Percentiles rank a stretch among this genome's conserved stretches.
These are phyloP conservation scores for Debaryomyces singareniensis DNA, from an alignment of 1,139 yeast species.

Conservation along the genomic window DNA sequence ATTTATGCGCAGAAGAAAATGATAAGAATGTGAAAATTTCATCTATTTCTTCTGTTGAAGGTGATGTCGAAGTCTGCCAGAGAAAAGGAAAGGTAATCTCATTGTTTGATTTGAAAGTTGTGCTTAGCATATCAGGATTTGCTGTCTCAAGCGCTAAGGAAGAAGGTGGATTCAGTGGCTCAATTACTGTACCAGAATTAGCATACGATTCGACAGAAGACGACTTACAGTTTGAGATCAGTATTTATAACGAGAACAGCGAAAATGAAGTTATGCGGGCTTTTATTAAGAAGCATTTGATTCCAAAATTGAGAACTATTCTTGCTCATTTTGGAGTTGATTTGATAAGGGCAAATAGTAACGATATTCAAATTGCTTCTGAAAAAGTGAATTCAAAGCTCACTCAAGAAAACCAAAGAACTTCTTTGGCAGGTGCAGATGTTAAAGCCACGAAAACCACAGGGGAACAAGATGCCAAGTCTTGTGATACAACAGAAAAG, in stretches of 20 bases:
- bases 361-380: constrained; percentile 72
- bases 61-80: constrained; percentile 95
- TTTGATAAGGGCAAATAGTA: constrained; percentile 68
- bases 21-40: constrained; percentile 38
- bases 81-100: constrained; percentile 96
- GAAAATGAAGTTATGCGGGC: constrained; percentile 45
- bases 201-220: constrained; percentile 88
- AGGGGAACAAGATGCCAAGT: constrained; percentile 2
- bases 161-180: constrained; percentile 48
- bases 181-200: constrained; percentile 80
- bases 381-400: constrained; percentile 61
- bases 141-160: constrained; percentile 15
- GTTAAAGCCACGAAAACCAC: constrained; percentile 2
- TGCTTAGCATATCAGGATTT: constrained; percentile 51
- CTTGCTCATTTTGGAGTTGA: constrained; percentile 70
- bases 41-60: constrained; percentile 67
- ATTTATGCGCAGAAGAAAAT: constrained; percentile 34
- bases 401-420: constrained; percentile 59
- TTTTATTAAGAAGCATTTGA: constrained; percentile 50
- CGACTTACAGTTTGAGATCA: constrained; percentile 77
- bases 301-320: constrained; percentile 61
- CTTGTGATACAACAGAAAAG: constrained; percentile 8
- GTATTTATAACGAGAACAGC: constrained; percentile 56
- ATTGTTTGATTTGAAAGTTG: constrained; percentile 72
- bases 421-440: constrained; percentile 8